Percentiles rank a stretch among this genome's conserved stretches.
phyloP scores from a whole-genome alignment of 2,329 filamentous ascomycete species.

The Fusarium sp. region DNA sequence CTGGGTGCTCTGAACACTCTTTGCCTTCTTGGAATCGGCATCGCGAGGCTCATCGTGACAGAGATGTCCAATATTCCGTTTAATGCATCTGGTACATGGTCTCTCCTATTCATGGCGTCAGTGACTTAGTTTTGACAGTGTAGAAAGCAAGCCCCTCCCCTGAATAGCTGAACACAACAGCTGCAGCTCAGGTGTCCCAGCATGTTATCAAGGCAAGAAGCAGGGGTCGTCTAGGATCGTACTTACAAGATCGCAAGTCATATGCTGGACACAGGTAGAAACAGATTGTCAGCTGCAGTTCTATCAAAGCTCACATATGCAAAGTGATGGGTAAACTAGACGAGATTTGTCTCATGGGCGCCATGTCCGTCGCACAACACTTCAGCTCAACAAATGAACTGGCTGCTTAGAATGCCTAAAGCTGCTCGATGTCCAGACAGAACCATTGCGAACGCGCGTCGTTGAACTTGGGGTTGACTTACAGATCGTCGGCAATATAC shows the following conservation, averaged over 20 bases:
- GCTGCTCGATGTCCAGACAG: conserved; percentile 12
- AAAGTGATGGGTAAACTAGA: conserved; percentile 15
- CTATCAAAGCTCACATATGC: conserved; percentile 24
- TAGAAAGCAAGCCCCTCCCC: conserved; percentile 23
- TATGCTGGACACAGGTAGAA: conserved; percentile 68
- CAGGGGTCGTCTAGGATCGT: conserved; percentile 13
- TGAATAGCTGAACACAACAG: conserved; percentile 9
- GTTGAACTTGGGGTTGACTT: conserved; percentile 60
- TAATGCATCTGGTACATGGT: conserved; percentile 96
- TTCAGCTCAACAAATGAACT: conserved; percentile 19
- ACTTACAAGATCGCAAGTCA: conserved; percentile 92
- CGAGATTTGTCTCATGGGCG: conserved; percentile 12
- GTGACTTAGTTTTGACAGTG: conserved; percentile 28
- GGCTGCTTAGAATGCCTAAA: conserved; percentile 24
- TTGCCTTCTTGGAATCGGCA: conserved; percentile 79
- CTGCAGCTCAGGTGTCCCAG: conserved; percentile 12
- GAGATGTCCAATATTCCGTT: conserved; percentile 97
- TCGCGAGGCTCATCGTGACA: conserved; percentile 98
- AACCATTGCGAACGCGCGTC: conserved; percentile 39
- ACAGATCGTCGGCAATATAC: conserved; percentile 91
- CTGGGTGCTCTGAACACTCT: conserved; percentile 59
- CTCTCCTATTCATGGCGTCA: conserved; percentile 72
- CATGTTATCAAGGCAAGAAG: conserved; percentile 38
- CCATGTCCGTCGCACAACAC: conserved; percentile 30
- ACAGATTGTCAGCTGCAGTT: conserved; percentile 40